Evolutionary conservation across 177 flowering plant genomes (phyloP).

Genomic region (Vitis hybrid): DNA sequence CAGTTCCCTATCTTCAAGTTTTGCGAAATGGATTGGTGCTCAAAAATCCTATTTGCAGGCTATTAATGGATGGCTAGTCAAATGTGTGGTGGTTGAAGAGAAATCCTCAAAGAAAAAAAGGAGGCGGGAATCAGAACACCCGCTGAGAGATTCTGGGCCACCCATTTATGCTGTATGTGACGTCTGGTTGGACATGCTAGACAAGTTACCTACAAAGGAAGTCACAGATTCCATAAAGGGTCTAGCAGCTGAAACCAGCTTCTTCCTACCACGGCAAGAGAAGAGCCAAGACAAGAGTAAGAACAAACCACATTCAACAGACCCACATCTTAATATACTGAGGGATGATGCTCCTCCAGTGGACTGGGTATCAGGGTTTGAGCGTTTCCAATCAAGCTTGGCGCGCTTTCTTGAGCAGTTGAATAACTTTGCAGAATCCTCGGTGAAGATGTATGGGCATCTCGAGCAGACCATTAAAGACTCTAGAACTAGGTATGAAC

Average conservation of each 20-base stretch:
- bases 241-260: conserved; percentile 49
- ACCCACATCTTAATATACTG: conserved; percentile 19
- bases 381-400: conserved; percentile 56
- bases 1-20: conserved; percentile 50
- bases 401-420: conserved; percentile 57
- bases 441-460: conserved; percentile 55
- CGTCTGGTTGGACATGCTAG: conserved; percentile 60
- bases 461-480: conserved; percentile 45
- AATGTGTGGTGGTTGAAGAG: conserved; percentile 52
- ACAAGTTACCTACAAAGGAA: conserved; percentile 38
- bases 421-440: conserved; percentile 52
- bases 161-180: conserved; percentile 69
- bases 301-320: conserved; percentile 18
- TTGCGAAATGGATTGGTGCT: conserved; percentile 69
- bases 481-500: conserved; percentile 37
- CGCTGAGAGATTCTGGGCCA: conserved; percentile 54
- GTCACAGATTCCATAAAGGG: conserved; percentile 58
- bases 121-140: conserved; percentile 19
- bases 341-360: conserved; percentile 40
- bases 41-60: conserved; percentile 67
- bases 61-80: conserved; percentile 74
- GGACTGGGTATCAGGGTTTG: conserved; percentile 51
- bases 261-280: conserved; percentile 70
- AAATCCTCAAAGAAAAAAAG: conserved; percentile 46
- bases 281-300: conserved; percentile 47